phyloP scores from a whole-genome alignment of 1,139 yeast species.

The Komagataea norvegica region DNA sequence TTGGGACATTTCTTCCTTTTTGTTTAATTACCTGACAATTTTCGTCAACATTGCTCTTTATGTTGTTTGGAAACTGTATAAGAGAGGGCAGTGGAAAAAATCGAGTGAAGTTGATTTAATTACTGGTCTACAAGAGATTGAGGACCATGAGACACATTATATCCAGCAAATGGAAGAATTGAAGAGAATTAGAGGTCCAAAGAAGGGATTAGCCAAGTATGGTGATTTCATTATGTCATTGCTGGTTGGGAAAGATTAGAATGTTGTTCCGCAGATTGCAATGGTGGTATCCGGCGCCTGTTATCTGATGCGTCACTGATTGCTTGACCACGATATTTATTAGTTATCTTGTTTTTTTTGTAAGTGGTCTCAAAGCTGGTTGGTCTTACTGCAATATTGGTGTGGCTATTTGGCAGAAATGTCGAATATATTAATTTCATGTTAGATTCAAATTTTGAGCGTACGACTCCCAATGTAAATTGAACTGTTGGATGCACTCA shows the following conservation, averaged over 20 bases:
- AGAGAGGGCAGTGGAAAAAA: conserved; percentile 39
- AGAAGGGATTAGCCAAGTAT: conserved; percentile 5
- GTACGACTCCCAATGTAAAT: too few relatives aligned
- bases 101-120: conserved; percentile 51
- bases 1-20: conserved; percentile 58
- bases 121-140: conserved; percentile 54
- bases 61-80: conserved; percentile 50
- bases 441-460: too few relatives aligned
- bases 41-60: conserved; percentile 57
- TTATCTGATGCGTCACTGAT: too few relatives aligned
- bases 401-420: too few relatives aligned
- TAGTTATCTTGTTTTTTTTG: too few relatives aligned
- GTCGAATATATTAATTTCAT: too few relatives aligned
- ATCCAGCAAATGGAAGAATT: conserved; percentile 14
- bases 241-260: conserved; percentile 24
- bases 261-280: too few relatives aligned
- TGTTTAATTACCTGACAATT: conserved; percentile 65
- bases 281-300: too few relatives aligned
- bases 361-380: too few relatives aligned
- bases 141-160: conserved; percentile 42
- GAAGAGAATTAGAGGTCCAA: conserved; percentile 4
- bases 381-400: too few relatives aligned
- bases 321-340: too few relatives aligned
- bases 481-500: too few relatives aligned
- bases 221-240: conserved; percentile 14